Evolutionary conservation across 202 grass and related monocot species (phyloP).

Genomic region (Hordeum pubiflorum): DNA sequence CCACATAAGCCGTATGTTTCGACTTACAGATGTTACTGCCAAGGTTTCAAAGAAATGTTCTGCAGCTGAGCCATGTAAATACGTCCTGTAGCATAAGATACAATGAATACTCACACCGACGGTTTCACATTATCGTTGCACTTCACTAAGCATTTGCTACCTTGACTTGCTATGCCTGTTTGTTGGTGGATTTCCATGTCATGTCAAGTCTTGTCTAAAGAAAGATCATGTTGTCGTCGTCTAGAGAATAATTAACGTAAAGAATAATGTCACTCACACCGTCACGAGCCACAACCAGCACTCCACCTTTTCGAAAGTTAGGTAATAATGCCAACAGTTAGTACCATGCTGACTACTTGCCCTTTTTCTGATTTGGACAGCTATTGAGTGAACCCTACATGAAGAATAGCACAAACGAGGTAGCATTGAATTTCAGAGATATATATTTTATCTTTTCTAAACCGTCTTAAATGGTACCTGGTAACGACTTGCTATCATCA

Average conservation of each 20-base stretch:
- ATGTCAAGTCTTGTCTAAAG: slow-evolving; percentile 15
- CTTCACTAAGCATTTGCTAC: slow-evolving; percentile 12
- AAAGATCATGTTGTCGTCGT: slow-evolving; percentile 11
- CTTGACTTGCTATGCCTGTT: slow-evolving; percentile 10
- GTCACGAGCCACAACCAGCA: background rate
- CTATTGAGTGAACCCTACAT: slow-evolving; percentile 59
- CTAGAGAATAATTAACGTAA: background rate
- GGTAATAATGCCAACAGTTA: background rate
- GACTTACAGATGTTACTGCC: background rate
- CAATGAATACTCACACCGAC: background rate
- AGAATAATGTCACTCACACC: background rate
- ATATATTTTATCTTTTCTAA: background rate
- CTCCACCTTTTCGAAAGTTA: slow-evolving; percentile 13
- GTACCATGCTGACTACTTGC: background rate
- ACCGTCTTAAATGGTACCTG: background rate
- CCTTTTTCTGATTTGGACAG: slow-evolving; percentile 25
- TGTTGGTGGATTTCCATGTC: slow-evolving; percentile 20
- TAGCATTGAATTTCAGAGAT: slow-evolving; percentile 16
- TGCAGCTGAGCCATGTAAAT: background rate
- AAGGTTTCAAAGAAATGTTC: background rate
- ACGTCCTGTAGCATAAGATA: background rate
- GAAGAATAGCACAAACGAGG: slow-evolving; percentile 39
- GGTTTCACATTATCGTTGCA: background rate
- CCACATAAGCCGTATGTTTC: background rate
- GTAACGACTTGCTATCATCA: background rate